Evolutionary conservation across 257 asterid genomes (phyloP).

Genomic region (Marsdenia floribunda): DNA sequence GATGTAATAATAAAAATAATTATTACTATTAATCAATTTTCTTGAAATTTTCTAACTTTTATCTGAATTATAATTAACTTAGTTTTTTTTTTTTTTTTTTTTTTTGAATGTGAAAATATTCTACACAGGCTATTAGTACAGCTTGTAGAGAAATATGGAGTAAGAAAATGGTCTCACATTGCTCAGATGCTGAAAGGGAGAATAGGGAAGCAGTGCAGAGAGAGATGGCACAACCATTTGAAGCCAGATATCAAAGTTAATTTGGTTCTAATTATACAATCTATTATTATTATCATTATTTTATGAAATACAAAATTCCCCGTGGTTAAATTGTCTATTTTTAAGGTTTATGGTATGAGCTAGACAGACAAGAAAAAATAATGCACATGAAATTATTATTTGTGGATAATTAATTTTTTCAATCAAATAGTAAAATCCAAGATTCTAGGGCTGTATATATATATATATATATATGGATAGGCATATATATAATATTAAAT

Average conservation of each 20-base stretch:
- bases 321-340: not conserved
- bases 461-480: not conserved
- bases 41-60: too few relatives aligned
- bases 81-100: not conserved
- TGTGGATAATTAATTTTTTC: not conserved
- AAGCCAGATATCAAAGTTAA: slow-evolving; percentile 84
- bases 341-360: not conserved
- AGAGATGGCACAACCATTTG: slow-evolving; percentile 93
- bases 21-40: not conserved
- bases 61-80: too few relatives aligned
- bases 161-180: slow-evolving; percentile 76
- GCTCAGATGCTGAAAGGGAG: slow-evolving; percentile 73
- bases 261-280: slow-evolving; percentile 3
- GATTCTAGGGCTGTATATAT: not conserved
- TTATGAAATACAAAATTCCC: not conserved
- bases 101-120: not conserved
- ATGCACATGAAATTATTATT: not conserved
- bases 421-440: not conserved
- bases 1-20: too few relatives aligned
- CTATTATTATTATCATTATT: not conserved
- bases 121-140: slow-evolving; percentile 43
- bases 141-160: slow-evolving; percentile 70
- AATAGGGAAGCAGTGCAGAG: slow-evolving; percentile 92
- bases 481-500: not conserved
- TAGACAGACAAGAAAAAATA: not conserved